A percentile compares a stretch with the other conserved stretches of the same genome.
These are phyloP conservation scores for Gossypium bickii DNA, from an alignment of 345 rosid species.

Conservation along the genomic window DNA sequence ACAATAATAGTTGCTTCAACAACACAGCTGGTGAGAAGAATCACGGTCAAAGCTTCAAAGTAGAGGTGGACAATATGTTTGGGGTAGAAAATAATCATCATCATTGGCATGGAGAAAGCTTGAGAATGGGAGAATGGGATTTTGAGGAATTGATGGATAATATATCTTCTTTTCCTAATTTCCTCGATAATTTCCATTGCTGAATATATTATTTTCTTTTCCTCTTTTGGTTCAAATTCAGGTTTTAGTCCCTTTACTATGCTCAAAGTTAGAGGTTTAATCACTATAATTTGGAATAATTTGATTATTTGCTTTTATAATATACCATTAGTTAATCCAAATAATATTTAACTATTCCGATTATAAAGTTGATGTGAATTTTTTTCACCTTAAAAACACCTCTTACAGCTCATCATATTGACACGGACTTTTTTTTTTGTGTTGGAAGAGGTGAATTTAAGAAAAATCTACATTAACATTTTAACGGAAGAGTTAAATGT, in stretches of 20 bases:
- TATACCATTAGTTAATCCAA: neutral
- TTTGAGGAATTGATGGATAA: slow-evolving; percentile 73
- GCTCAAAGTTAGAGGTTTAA: neutral
- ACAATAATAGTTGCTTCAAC: slow-evolving; percentile 35
- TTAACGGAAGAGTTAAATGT: neutral
- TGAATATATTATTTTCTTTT: slow-evolving; percentile 26
- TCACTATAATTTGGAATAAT: neutral
- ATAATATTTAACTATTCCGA: no score
- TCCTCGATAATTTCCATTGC: slow-evolving; percentile 67
- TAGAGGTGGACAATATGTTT: slow-evolving; percentile 37
- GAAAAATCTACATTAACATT: no score
- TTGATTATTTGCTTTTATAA: neutral
- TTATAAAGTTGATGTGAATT: no score
- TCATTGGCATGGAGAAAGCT: slow-evolving; percentile 64
- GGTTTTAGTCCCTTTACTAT: neutral
- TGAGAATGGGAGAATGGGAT: slow-evolving; percentile 86
- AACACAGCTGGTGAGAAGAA: slow-evolving; percentile 14
- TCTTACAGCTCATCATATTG: no score
- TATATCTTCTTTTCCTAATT: slow-evolving; percentile 56
- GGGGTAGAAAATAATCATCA: slow-evolving; percentile 39
- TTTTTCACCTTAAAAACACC: no score
- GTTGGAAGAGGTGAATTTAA: no score
- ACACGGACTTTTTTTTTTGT: no score
- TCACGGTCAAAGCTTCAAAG: slow-evolving; percentile 31
- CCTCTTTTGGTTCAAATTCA: neutral